These are phyloP conservation scores for Ceratocystis albifundus DNA, from an alignment of 2,329 filamentous ascomycete species.

Conservation along the genomic window DNA sequence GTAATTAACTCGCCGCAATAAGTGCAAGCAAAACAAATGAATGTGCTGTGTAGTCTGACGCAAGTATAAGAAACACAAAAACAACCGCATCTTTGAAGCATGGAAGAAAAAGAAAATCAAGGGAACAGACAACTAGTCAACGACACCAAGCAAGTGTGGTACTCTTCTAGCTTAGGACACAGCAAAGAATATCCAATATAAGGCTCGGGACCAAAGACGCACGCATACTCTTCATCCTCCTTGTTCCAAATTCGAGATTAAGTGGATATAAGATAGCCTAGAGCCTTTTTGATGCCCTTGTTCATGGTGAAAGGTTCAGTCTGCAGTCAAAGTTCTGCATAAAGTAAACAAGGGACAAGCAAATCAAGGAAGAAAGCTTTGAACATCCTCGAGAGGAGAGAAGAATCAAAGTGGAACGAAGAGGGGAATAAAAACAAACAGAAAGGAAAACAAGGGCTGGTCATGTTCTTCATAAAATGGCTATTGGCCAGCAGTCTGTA, in stretches of 20 bases:
- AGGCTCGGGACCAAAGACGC: not conserved
- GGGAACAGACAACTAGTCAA: not conserved
- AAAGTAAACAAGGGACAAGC: not conserved
- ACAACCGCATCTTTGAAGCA: no score
- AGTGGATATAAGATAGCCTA: not conserved
- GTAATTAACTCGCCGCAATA: not conserved
- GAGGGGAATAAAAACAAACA: conserved; percentile 17
- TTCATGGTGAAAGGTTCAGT: no score
- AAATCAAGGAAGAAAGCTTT: not conserved
- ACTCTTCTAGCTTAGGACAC: no score
- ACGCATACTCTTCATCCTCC: not conserved
- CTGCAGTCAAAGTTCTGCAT: not conserved
- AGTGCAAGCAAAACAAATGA: not conserved
- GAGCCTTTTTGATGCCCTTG: not conserved
- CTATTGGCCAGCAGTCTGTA: not conserved
- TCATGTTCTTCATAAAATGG: conserved; percentile 10
- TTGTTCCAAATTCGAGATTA: not conserved
- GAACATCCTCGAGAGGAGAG: conserved; percentile 2
- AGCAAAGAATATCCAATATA: not conserved
- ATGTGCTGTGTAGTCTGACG: no score
- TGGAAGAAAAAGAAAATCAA: not conserved
- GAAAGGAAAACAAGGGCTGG: conserved; percentile 22
- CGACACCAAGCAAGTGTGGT: no score
- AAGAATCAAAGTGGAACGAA: not conserved
- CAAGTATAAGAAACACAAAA: no score